Evolutionary conservation across 495 filamentous ascomycete species (phyloP), one percentile per base, ranked within the genome.

Genomic region (Annulohypoxylon moriforme): DNA sequence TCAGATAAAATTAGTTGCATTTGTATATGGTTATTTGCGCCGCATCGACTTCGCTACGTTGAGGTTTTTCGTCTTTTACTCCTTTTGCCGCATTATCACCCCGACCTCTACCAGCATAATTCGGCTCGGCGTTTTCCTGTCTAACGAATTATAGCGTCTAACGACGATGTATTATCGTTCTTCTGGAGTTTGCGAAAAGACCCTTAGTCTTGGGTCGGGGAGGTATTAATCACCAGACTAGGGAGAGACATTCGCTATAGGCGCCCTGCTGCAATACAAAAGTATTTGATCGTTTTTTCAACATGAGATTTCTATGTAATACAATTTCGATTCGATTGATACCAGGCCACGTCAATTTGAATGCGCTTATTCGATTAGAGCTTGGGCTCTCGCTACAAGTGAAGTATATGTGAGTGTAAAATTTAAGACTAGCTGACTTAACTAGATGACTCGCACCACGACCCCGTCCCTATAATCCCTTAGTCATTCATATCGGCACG

Each of bases 261-360:
- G 71, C 71, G 71, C 71, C 69, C 44, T 73, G 60, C 70, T 73
- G 62, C 66, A 73, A 73, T 73, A 69, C 61, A 73, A 73, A 68
- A 68, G 60, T 73, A 60, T 34, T 69, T 73, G 66, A 59, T 66
- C 57, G 49, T 69, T 73, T 66, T 64, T 14, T 29, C 24, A 52
- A 66, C 61, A 3, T 50, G 52, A 33, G 25, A 47, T 10, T 56
- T 31, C 7, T 40, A 44, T 3, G 59, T 67, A 25, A 67, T 56
- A 29, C 1, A 16, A 10, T 46, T 11, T n/a, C 27, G 34, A 33
- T 31, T 13, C 3, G 14, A 18, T 16, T n/a, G 1, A 2, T 38
- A 7, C 13, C 20, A 14, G 36, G 8, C 2, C 22, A 9, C 27
- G 11, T 13, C 14, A 2, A 4, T n/a, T 27, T 7, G 24, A 57